A percentile compares a stretch with the other conserved stretches of the same genome.
Conservation (phyloP, 345 rosid genomes). For the Citrus maxima region DNA sequence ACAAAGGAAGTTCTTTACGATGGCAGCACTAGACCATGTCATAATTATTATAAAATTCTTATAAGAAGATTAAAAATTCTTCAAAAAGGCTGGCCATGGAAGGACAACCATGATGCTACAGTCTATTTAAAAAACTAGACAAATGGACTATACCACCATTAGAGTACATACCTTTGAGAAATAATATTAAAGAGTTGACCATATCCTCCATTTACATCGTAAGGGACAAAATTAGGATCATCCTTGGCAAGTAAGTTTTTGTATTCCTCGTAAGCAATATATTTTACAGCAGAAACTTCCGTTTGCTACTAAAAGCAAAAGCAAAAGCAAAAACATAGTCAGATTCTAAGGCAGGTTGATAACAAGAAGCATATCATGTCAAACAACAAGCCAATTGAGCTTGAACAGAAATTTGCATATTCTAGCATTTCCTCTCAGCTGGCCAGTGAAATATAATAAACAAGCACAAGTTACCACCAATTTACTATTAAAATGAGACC, state of each 20-base stretch:
- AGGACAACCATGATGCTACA: not conserved
- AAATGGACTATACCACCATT: not conserved
- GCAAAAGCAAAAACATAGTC: constrained; percentile 9
- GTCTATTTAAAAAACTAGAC: constrained; percentile 2
- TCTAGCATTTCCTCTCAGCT: not conserved
- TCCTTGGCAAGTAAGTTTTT: constrained; percentile 55
- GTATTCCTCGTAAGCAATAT: constrained; percentile 61
- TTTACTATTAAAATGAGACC: not conserved
- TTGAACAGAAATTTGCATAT: constrained; percentile 6
- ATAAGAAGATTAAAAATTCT: not conserved
- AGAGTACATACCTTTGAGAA: constrained; percentile 51
- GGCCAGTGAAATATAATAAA: not conserved
- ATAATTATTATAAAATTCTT: not conserved
- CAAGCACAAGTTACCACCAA: not conserved
- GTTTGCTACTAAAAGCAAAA: constrained; percentile 46
- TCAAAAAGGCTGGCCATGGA: not conserved
- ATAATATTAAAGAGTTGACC: constrained; percentile 73
- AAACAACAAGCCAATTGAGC: not conserved
- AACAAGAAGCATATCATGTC: not conserved
- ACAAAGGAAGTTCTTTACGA: not conserved
- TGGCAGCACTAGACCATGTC: not conserved
- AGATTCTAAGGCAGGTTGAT: constrained; percentile 11
- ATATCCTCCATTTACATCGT: constrained; percentile 64
- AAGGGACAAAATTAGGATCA: constrained; percentile 78
- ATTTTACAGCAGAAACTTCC: constrained; percentile 91